Evolutionary conservation across 2,329 filamentous ascomycete species (phyloP), one percentile per base, ranked within the genome.

Genomic region (Cryphonectria nitschkei): DNA sequence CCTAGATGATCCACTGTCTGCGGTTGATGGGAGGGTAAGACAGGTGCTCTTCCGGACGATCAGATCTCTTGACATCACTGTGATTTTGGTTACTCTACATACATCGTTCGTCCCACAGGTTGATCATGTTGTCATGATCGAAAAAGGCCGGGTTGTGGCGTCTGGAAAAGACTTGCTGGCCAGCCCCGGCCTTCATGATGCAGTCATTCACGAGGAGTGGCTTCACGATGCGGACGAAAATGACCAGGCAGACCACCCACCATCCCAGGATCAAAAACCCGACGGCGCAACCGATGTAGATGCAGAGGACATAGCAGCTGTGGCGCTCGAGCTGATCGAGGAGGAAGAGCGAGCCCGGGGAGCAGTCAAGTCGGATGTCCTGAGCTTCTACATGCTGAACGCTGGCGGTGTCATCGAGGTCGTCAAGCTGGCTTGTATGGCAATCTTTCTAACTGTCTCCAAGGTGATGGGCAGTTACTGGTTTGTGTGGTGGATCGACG

Each of bases 401-500:
- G 66, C 66, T n/a, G 66, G 66, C 26, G 66, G 66, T 26, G 13
- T 34, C 19, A 32, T 68, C 9, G 54, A 62, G 11, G 19, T 46
- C 26, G 13, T 52, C 54, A 50, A 39, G 3, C 16, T 68, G 2
- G 26, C 54, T 32, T n/a, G 14, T 3, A 16, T 50, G 29, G 14
- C 54, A 19, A 14, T 62, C 8, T 32, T n/a, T 14, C n/a, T 68
- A 14, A 68, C 66, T 2, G 66, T 26, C 5, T 60, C 54, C 26
- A 61, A 50, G 29, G 54, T 61, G 9, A 32, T 68, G 4, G 39
- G 37, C 13, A 68, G 32, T 39, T 68, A 68, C 41, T 68, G 66
- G 66, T 62, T 68, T 60, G 54, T 68, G 4, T 68, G 66, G 66
- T 68, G 66, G 66, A 68, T 62, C 29, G 26, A 37, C 58, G 52